Percentiles rank a stretch among this genome's conserved stretches.
phyloP scores from a whole-genome alignment of 2,329 filamentous ascomycete genomes.

The Pseudocercospora fuligena region DNA sequence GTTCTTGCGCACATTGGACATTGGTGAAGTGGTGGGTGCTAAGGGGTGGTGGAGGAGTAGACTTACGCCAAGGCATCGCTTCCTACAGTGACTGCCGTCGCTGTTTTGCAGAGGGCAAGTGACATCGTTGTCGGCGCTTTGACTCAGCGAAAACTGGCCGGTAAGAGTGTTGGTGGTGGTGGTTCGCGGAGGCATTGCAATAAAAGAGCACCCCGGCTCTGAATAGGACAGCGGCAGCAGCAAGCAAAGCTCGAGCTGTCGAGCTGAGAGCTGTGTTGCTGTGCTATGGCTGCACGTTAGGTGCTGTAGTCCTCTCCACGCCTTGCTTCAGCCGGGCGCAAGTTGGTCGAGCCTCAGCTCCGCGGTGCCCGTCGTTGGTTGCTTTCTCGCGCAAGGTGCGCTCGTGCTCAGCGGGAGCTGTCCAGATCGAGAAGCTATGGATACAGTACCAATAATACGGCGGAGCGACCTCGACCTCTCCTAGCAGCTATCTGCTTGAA shows the following conservation, averaged over 20 bases:
- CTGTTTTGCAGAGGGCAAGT: constrained; percentile 95
- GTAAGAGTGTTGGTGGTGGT: constrained; percentile 13
- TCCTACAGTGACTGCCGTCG: constrained; percentile 95
- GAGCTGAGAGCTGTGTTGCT: not conserved
- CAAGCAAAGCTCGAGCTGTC: constrained; percentile 10
- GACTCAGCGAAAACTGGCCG: constrained; percentile 71
- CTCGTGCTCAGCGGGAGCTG: not conserved
- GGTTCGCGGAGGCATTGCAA: constrained; percentile 20
- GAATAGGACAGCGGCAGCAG: constrained; percentile 3
- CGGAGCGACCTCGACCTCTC: no score
- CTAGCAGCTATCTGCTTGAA: not conserved
- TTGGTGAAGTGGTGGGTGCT: not conserved
- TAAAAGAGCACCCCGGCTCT: constrained; percentile 18
- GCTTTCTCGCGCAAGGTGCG: not conserved
- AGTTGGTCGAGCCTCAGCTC: not conserved
- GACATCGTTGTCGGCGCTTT: constrained; percentile 92
- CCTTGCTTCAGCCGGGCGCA: not conserved
- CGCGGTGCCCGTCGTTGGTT: not conserved
- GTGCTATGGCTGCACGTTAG: not conserved
- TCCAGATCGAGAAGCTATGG: not conserved
- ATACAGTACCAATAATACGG: not conserved
- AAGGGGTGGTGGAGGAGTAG: constrained; percentile 31
- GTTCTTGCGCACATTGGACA: not conserved
- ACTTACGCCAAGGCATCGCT: constrained; percentile 97
- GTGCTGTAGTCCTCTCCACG: not conserved